A percentile compares a stretch with the other conserved stretches of the same genome.
Evolutionary conservation across 208 protist genomes (phyloP).

Genomic region (Histomonas meleagridis): DNA sequence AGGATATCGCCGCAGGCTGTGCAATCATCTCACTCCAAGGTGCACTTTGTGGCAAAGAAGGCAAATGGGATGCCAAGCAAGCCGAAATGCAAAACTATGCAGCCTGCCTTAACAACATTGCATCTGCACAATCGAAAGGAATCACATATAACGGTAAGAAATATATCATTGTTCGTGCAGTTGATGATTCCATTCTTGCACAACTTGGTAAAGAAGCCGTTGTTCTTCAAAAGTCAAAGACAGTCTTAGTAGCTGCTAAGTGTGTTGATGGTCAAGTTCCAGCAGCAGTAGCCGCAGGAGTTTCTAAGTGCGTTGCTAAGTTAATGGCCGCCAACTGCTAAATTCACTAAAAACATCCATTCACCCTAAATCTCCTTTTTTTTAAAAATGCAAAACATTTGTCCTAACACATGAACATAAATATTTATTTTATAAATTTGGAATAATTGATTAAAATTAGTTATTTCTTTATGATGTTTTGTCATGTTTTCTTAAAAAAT

Average conservation of each 20-base stretch:
- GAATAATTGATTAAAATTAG: too few species aligned
- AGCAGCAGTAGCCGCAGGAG: neutral
- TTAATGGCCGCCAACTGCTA: too few species aligned
- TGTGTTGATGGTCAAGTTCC: neutral
- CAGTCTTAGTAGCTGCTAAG: neutral
- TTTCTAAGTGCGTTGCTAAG: neutral
- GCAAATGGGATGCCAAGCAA: neutral
- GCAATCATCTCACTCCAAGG: constrained; percentile 16
- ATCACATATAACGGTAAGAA: neutral
- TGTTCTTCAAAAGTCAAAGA: constrained; percentile 27
- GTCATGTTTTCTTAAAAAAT: too few species aligned
- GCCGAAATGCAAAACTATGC: neutral
- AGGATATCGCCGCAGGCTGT: neutral
- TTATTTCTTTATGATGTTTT: too few species aligned
- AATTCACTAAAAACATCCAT: too few species aligned
- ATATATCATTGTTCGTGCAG: neutral
- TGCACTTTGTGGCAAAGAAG: neutral
- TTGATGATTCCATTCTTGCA: neutral
- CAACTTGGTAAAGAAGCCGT: neutral
- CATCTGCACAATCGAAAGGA: too few species aligned
- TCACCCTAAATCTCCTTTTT: too few species aligned
- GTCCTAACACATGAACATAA: too few species aligned
- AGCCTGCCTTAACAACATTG: neutral
- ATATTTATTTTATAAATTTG: too few species aligned
- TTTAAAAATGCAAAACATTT: too few species aligned